Evolutionary conservation across 495 filamentous ascomycete genomes (phyloP).

Genomic region (Endocarpon pusillum): DNA sequence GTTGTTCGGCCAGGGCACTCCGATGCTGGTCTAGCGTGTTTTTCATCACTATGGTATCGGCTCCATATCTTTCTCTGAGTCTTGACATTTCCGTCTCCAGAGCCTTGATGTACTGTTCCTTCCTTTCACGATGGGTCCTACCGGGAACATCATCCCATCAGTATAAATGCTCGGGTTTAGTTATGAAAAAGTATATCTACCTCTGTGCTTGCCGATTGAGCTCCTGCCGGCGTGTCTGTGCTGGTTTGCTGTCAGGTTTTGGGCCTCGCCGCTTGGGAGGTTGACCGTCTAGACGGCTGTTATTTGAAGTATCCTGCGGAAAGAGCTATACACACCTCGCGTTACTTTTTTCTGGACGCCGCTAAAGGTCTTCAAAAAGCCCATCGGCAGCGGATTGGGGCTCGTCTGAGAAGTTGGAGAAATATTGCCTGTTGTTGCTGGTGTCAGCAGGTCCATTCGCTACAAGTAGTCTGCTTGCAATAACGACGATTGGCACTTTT

Average conservation of each 20-base stretch:
- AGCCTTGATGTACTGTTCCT: constrained; percentile 88
- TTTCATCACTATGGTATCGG: constrained; percentile 24
- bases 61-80: constrained; percentile 32
- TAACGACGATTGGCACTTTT: too few relatives aligned
- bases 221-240: constrained; percentile 83
- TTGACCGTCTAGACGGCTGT: constrained; percentile 47
- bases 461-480: too few relatives aligned
- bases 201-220: constrained; percentile 91
- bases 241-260: constrained; percentile 92
- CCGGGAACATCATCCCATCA: constrained; percentile 5
- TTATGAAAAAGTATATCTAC: too few relatives aligned
- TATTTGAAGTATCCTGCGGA: background rate
- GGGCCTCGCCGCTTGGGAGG: constrained; percentile 79
- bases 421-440: too few relatives aligned
- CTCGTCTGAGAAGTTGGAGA: background rate
- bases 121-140: constrained; percentile 89
- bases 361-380: background rate
- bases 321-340: background rate
- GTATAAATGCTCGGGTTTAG: background rate
- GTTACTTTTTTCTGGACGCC: constrained; percentile 1
- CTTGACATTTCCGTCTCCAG: constrained; percentile 79
- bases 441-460: too few relatives aligned
- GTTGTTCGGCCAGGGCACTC: constrained; percentile 21
- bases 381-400: too few relatives aligned
- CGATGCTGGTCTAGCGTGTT: constrained; percentile 24